These are phyloP conservation scores for Solanum sitiens DNA, from an alignment of 257 asterid species.

Conservation along the genomic window DNA sequence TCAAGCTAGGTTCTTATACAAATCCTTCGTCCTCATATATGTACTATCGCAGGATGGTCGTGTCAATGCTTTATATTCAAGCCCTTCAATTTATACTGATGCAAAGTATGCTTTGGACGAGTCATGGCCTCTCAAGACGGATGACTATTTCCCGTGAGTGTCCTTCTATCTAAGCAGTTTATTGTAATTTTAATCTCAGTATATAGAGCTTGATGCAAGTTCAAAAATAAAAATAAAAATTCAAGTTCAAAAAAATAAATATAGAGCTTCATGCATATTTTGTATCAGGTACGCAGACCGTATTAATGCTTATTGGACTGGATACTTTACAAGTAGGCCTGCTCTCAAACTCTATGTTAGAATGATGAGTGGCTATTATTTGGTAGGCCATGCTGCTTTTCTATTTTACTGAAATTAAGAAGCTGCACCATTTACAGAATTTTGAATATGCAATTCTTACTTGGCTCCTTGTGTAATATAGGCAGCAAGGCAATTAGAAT, in stretches of 20 bases:
- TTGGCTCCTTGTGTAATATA: constrained; percentile 22
- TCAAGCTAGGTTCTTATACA: not conserved
- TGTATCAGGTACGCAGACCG: constrained; percentile 85
- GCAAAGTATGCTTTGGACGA: constrained; percentile 70
- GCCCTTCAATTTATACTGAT: constrained; percentile 89
- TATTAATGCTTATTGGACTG: constrained; percentile 88
- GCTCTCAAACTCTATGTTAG: constrained; percentile 79
- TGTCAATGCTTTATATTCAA: constrained; percentile 88
- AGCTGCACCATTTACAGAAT: not conserved
- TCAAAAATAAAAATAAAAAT: too few relatives aligned
- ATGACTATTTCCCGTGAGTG: constrained; percentile 93
- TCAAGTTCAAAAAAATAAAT: not conserved
- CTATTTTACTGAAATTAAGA: not conserved
- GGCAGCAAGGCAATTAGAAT: constrained; percentile 95
- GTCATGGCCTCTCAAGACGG: constrained; percentile 89
- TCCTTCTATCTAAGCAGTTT: not conserved
- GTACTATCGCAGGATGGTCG: constrained; percentile 77
- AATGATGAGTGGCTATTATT: constrained; percentile 75
- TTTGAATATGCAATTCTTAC: constrained; percentile 12
- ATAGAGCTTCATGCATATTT: not conserved
- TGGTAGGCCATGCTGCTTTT: constrained; percentile 38
- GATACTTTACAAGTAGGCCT: constrained; percentile 93
- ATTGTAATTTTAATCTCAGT: not conserved
- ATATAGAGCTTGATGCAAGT: not conserved
- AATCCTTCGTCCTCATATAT: not conserved